A percentile compares a stretch with the other conserved stretches of the same genome.
Conservation (phyloP, 306 rosid genomes). For the Albizia julibrissin region DNA sequence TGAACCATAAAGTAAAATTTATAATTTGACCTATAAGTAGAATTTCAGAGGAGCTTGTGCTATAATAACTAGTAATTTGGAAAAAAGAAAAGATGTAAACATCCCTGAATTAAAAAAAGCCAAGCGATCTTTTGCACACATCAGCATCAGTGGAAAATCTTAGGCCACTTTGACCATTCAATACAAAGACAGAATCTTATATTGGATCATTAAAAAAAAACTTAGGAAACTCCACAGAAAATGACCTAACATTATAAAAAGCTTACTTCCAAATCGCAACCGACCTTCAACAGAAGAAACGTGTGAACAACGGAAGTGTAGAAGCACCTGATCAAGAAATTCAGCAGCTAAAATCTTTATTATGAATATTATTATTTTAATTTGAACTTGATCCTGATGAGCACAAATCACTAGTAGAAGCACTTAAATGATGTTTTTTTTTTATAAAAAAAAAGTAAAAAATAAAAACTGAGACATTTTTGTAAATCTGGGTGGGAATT, state of each 20-base stretch:
- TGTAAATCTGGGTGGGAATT: too few species aligned
- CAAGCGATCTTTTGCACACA: too few species aligned
- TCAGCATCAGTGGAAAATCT: not conserved
- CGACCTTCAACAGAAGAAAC: not conserved
- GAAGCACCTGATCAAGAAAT: not conserved
- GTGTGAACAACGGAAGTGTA: slow-evolving; percentile 20
- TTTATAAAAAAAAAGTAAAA: too few species aligned
- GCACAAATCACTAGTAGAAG: too few species aligned
- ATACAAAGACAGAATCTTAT: too few species aligned
- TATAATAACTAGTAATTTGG: not conserved
- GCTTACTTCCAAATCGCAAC: not conserved
- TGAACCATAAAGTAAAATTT: not conserved
- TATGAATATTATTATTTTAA: not conserved
- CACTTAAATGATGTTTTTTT: too few species aligned
- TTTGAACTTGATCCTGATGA: slow-evolving; percentile 11
- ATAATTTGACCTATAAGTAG: not conserved
- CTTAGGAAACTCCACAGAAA: too few species aligned
- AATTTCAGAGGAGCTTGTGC: not conserved
- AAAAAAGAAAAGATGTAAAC: not conserved
- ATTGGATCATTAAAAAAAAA: too few species aligned
- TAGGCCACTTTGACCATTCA: not conserved
- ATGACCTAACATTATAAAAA: not conserved
- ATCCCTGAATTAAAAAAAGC: not conserved
- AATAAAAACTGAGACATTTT: too few species aligned
- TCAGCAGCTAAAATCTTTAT: not conserved